These are phyloP conservation scores for Hypholoma sublateritium DNA, from an alignment of 768 basidiomycete species.

Conservation along the genomic window DNA sequence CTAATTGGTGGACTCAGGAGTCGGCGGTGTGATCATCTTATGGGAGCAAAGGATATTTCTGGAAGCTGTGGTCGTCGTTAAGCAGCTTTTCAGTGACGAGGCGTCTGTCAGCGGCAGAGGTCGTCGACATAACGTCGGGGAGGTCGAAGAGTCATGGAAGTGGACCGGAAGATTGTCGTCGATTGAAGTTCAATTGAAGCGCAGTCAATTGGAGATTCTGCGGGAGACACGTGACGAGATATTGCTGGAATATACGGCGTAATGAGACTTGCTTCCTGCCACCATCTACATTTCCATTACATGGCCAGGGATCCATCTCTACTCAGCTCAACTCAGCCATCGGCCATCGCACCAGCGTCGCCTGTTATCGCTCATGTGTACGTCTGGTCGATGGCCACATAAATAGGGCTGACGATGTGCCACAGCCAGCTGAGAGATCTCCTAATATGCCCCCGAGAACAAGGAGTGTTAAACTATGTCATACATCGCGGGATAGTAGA, in stretches of 20 bases:
- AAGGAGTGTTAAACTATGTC: conserved; percentile 64
- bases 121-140: too few species aligned
- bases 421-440: conserved; percentile 75
- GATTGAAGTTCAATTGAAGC: neutral
- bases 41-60: neutral
- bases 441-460: conserved; percentile 68
- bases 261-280: neutral
- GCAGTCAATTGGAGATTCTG: neutral
- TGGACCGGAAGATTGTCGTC: neutral
- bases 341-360: conserved; percentile 37
- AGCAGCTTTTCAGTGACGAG: neutral
- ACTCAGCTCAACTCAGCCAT: conserved; percentile 40
- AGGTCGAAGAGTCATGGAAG: too few species aligned
- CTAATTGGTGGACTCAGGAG: neutral
- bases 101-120: too few species aligned
- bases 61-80: neutral
- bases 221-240: neutral
- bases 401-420: neutral
- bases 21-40: neutral
- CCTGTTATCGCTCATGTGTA: conserved; percentile 67
- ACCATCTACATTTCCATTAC: neutral
- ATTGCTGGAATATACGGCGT: neutral
- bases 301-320: conserved; percentile 45
- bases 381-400: conserved; percentile 9
- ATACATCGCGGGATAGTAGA: conserved; percentile 51